Evolutionary conservation across 257 asterid genomes (phyloP).

Genomic region (Fraxinus anomala): DNA sequence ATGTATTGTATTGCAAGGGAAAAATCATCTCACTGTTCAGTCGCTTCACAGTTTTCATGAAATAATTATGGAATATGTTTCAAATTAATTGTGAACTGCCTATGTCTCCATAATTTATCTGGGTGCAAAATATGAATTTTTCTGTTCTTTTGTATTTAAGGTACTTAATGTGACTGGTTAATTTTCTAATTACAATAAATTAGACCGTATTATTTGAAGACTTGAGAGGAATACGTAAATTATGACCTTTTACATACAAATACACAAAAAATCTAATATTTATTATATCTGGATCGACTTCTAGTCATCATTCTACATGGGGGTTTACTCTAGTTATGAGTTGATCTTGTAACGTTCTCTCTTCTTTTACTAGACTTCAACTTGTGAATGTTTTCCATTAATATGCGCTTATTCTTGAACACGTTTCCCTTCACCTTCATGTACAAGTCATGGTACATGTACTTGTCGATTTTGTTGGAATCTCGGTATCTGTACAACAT

Average conservation of each 20-base stretch:
- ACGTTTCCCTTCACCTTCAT: slow-evolving; percentile 24
- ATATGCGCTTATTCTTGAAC: slow-evolving; percentile 34
- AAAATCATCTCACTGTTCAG: neutral
- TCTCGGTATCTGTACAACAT: slow-evolving; percentile 25
- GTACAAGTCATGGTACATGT: slow-evolving; percentile 17
- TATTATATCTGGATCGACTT: neutral
- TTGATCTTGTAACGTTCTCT: neutral
- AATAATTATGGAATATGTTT: neutral
- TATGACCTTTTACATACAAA: neutral
- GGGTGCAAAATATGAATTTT: neutral
- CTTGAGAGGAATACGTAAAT: too few species aligned
- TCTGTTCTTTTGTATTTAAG: neutral
- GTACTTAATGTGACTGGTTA: neutral
- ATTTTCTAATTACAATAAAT: neutral
- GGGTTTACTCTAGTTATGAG: neutral
- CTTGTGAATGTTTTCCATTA: slow-evolving; percentile 32
- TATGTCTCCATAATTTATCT: neutral
- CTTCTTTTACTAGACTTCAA: slow-evolving; percentile 16
- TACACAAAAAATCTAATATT: too few species aligned
- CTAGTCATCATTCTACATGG: too few species aligned
- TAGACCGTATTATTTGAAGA: too few species aligned
- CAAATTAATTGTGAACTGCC: neutral
- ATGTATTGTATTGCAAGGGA: neutral
- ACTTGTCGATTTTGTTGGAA: neutral
- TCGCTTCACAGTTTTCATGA: neutral